Percentiles rank a stretch among this genome's conserved stretches.
Evolutionary conservation across 2,329 filamentous ascomycete genomes (phyloP).

Genomic region (Aureobasidium namibiae): DNA sequence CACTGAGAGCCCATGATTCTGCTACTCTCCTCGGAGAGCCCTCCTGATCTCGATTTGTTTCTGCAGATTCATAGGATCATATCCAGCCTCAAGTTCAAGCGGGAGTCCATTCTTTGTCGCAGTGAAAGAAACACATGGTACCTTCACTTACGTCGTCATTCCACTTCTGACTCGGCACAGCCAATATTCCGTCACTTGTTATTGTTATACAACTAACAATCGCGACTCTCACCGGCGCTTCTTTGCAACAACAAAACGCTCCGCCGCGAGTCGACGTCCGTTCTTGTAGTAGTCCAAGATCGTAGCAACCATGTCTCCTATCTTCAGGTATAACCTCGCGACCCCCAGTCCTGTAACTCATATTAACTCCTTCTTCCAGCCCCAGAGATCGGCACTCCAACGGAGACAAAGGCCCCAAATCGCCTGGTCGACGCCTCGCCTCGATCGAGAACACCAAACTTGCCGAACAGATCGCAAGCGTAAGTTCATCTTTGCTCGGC

Average conservation of each 20-base stretch:
- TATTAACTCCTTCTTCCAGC: not conserved
- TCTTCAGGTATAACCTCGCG: not conserved
- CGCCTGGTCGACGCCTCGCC: not conserved
- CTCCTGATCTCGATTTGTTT: not conserved
- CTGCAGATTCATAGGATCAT: not conserved
- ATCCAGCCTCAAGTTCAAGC: no score
- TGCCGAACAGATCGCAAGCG: not conserved
- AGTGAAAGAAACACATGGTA: not conserved
- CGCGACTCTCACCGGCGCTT: not conserved
- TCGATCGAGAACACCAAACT: not conserved
- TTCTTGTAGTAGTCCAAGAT: not conserved
- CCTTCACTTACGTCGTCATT: no score
- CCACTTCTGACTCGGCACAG: not conserved
- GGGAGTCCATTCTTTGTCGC: not conserved
- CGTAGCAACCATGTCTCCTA: not conserved
- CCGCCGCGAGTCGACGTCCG: not conserved
- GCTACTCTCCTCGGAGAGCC: not conserved
- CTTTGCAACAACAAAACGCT: not conserved
- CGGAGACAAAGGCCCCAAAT: not conserved
- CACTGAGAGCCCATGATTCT: not conserved
- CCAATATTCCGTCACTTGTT: not conserved
- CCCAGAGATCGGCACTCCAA: conserved; percentile 1
- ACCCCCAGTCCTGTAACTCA: not conserved
- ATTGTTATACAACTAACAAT: not conserved
- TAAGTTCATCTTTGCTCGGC: not conserved